Evolutionary conservation across 192 early-diverging fungal genomes (phyloP).

Genomic region (Coemansia sp.): DNA sequence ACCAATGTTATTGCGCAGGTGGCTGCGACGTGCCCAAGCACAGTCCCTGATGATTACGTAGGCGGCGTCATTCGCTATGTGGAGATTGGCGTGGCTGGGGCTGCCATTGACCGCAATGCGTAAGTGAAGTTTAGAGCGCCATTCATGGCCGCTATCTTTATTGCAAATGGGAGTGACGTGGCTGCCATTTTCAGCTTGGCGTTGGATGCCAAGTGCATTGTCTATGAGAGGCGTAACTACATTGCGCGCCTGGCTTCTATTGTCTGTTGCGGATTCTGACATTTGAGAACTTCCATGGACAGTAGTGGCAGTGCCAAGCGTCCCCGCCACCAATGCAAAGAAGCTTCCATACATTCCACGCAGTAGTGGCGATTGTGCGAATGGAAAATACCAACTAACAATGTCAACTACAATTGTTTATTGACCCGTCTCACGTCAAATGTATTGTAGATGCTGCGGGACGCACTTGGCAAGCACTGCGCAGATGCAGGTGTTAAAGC

Average conservation of each 20-base stretch:
- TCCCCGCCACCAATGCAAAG: background rate
- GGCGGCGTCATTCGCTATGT: constrained; percentile 29
- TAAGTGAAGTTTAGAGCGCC: constrained; percentile 13
- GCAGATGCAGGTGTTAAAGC: constrained; percentile 66
- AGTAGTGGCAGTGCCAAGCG: background rate
- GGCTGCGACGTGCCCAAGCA: constrained; percentile 55
- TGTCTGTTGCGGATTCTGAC: background rate
- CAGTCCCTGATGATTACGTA: constrained; percentile 26
- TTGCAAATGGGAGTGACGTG: background rate
- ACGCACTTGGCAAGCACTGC: constrained; percentile 63
- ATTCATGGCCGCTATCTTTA: background rate
- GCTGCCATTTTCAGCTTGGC: background rate
- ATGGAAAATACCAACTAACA: background rate
- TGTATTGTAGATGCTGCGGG: constrained; percentile 61
- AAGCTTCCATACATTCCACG: background rate
- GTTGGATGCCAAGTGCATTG: background rate
- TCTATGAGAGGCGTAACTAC: constrained; percentile 1
- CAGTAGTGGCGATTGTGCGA: background rate
- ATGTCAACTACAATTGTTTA: background rate
- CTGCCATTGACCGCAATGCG: constrained; percentile 17
- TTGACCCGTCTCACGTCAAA: background rate
- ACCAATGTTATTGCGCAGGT: constrained; percentile 53
- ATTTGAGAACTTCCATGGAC: constrained; percentile 1
- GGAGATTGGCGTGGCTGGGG: constrained; percentile 12
- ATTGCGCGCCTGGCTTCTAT: background rate